These are phyloP conservation scores for Akanthomyces lecanii DNA, from an alignment of 2,329 filamentous ascomycete genomes.

Conservation along the genomic window DNA sequence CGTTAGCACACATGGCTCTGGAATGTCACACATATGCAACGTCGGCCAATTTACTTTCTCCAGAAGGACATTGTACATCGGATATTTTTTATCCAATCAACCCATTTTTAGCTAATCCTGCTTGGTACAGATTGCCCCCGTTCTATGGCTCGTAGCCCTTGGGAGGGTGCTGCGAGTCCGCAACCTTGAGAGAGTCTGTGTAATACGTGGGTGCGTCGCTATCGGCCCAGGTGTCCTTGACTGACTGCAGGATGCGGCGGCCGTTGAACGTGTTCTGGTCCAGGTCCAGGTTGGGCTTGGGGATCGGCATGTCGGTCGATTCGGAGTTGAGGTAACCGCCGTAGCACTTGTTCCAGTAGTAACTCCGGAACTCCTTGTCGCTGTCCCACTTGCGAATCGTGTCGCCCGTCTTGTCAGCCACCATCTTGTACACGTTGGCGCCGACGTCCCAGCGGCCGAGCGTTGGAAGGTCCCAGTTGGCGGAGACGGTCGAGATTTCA, in stretches of 20 bases:
- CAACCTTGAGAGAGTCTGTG: constrained; percentile 33
- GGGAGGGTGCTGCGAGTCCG: constrained; percentile 42
- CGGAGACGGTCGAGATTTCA: constrained; percentile 58
- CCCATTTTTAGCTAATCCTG: not conserved
- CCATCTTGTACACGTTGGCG: constrained; percentile 61
- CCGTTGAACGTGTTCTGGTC: constrained; percentile 28
- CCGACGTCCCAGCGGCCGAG: constrained; percentile 69
- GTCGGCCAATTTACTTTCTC: not conserved
- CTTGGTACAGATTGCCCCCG: no score
- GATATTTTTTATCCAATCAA: not conserved
- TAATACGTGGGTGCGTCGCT: constrained; percentile 41
- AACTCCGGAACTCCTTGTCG: constrained; percentile 32
- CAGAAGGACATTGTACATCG: not conserved
- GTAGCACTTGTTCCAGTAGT: constrained; percentile 52
- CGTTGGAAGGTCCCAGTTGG: constrained; percentile 66
- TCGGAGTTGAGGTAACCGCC: constrained; percentile 43
- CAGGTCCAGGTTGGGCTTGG: constrained; percentile 37
- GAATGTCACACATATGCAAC: not conserved
- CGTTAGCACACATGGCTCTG: not conserved
- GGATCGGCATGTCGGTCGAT: constrained; percentile 32
- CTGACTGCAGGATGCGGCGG: constrained; percentile 32
- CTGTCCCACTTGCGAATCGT: constrained; percentile 35
- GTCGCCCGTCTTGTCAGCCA: constrained; percentile 59
- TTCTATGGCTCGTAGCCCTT: constrained; percentile 30
- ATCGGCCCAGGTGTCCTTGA: constrained; percentile 35